Base-by-base conservation (phyloP, 345 rosid species). In the Lepidium aucheri region DNA sequence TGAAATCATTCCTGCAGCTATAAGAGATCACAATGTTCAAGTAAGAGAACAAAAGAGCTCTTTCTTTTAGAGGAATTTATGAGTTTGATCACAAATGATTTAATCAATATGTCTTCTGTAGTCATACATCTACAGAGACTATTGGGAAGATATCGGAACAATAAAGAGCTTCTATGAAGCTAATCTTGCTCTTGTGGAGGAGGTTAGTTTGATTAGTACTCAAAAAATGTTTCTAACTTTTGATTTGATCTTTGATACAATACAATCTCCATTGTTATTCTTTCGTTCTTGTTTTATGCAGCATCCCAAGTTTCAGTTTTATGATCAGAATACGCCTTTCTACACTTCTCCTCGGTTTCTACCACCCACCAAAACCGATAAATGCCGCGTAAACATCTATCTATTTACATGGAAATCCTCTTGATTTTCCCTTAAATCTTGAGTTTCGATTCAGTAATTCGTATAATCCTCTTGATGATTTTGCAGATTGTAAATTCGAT, bases 71-170 rank as follows among this genome's bases (percentile, higher is more conserved):
- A 39, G 13, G 1, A 15, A 8, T 41, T 7, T 12, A 13, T 16
- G 40, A 41, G 18, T 17, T 64, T 14, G 33, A 11, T 55, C 8
- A 20, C 11, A 40, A 54, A 35, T 6, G 14, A 41, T 51, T 24
- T 12, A 17, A 40, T 28, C 10, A 26, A 35, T 9, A 55, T 55
- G 34, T 60, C 45, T 70, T 68, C 20, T 70, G 47, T 22, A 92
- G 98, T 90, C 82, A 52, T 93, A 86, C 75, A 51, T 82, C 12
- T 93, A 82, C 73, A 76, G 78, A 78, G 98, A 93, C 76, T 93
- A 93, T 63, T 93, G 97, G 94, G 97, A 93, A 69, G 98, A 93
- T 54, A 93, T 93, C 3, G 98, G 98, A 77, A 93, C 97, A 15
- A 85, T 93, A 51, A 85, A 75, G 76, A 73, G 96, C 60, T 93